A percentile compares a stretch with the other conserved stretches of the same genome.
Evolutionary conservation across 2,329 filamentous ascomycete genomes (phyloP).

Genomic region (Exophiala dermatitidis): DNA sequence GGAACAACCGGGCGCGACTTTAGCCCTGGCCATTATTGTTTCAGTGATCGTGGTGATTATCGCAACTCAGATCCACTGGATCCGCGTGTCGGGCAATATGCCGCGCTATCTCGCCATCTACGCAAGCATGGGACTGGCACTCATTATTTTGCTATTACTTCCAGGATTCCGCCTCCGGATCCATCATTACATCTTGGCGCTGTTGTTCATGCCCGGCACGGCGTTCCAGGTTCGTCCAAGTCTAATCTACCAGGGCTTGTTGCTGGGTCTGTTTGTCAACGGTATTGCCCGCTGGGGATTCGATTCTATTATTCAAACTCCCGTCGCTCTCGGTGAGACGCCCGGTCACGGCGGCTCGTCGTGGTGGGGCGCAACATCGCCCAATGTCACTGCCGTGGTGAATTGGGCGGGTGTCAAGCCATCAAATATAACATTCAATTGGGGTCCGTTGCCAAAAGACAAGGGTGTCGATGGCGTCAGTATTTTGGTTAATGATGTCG

Average conservation of each 20-base stretch:
- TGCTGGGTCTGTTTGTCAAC: constrained; percentile 88
- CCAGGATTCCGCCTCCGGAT: constrained; percentile 77
- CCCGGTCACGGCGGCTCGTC: constrained; percentile 38
- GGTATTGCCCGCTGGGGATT: constrained; percentile 93
- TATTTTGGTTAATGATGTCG: constrained; percentile 57
- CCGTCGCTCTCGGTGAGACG: constrained; percentile 54
- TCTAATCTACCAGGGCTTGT: constrained; percentile 78
- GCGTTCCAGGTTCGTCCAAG: constrained; percentile 78
- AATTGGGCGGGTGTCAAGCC: not conserved
- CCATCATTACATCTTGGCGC: constrained; percentile 87
- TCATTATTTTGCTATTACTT: constrained; percentile 63
- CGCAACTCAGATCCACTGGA: constrained; percentile 71
- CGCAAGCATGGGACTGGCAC: constrained; percentile 55
- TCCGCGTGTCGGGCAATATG: constrained; percentile 77
- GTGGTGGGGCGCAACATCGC: constrained; percentile 39
- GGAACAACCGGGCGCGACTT: constrained; percentile 80
- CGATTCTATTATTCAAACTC: constrained; percentile 78
- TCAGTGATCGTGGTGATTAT: constrained; percentile 61
- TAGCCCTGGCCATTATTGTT: constrained; percentile 72
- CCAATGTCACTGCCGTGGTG: constrained; percentile 46
- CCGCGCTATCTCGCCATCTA: constrained; percentile 73
- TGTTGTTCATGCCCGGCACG: constrained; percentile 81
- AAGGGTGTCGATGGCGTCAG: constrained; percentile 49
- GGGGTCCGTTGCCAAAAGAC: constrained; percentile 34
- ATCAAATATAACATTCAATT: constrained; percentile 40